These are phyloP conservation scores for Naganishia vaughanmartiniae DNA, from an alignment of 768 basidiomycete genomes.

Conservation along the genomic window DNA sequence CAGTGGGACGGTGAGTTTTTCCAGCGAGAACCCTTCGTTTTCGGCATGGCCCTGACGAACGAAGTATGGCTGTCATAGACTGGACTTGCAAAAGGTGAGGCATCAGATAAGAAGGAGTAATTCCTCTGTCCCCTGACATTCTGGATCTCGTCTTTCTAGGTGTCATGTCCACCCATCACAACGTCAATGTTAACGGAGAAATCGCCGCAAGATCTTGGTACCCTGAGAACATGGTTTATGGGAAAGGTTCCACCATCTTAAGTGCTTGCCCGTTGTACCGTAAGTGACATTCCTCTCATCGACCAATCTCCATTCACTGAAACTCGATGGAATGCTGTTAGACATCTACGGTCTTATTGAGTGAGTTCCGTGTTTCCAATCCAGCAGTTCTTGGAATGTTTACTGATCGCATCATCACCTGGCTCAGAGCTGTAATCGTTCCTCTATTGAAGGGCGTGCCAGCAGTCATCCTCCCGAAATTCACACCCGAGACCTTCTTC, in stretches of 20 bases:
- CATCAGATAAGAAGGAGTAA: background rate
- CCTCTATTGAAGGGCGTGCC: constrained; percentile 45
- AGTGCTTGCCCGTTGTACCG: constrained; percentile 17
- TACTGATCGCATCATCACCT: background rate
- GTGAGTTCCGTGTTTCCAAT: background rate
- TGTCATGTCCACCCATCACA: constrained; percentile 22
- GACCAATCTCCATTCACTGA: background rate
- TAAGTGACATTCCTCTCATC: background rate
- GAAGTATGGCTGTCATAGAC: background rate
- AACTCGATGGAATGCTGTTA: background rate
- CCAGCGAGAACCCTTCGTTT: background rate
- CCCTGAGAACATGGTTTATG: constrained; percentile 1
- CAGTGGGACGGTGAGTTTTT: constrained; percentile 42
- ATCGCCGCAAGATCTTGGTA: constrained; percentile 11
- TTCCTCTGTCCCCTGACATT: background rate
- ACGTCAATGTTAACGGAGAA: constrained; percentile 15
- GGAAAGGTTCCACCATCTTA: background rate
- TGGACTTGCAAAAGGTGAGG: constrained; percentile 14
- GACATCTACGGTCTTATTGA: constrained; percentile 23
- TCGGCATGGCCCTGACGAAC: background rate
- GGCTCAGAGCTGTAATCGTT: constrained; percentile 36
- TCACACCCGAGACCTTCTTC: constrained; percentile 70
- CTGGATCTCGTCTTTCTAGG: background rate
- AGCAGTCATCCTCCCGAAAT: constrained; percentile 58
- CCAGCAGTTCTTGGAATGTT: too few species aligned